These are phyloP conservation scores for Xylariales sp. DNA, from an alignment of 2,329 filamentous ascomycete species.

Conservation along the genomic window DNA sequence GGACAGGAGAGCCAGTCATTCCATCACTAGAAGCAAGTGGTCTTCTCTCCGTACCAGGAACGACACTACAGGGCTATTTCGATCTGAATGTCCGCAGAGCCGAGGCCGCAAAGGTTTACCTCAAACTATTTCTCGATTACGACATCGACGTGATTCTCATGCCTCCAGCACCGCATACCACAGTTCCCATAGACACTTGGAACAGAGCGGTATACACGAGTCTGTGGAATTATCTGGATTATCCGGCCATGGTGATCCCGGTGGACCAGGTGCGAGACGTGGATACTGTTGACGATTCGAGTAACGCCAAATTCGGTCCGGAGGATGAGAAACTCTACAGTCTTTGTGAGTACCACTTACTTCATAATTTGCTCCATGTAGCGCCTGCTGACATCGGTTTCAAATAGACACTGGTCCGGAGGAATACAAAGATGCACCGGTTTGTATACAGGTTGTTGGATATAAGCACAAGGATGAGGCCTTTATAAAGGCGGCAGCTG, in stretches of 20 bases:
- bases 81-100: no score
- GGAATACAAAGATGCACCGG: conserved; percentile 19
- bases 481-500: conserved; percentile 16
- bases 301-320: conserved; percentile 19
- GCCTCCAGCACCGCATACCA: no score
- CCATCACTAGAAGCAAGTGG: no score
- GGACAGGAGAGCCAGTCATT: no score
- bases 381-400: conserved; percentile 8
- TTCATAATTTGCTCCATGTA: background rate
- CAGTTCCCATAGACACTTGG: no score
- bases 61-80: no score
- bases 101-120: conserved; percentile 17
- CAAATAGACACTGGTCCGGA: conserved; percentile 23
- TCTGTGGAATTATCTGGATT: no score
- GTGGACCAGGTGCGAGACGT: conserved; percentile 25
- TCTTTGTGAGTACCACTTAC: conserved; percentile 16
- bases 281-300: conserved; percentile 19
- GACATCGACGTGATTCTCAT: no score
- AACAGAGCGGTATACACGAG: no score
- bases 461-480: conserved; percentile 23
- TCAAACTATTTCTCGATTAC: conserved; percentile 19
- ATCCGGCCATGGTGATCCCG: conserved; percentile 48
- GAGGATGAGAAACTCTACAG: conserved; percentile 16
- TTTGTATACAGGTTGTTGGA: conserved; percentile 25
- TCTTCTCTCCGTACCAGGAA: no score